Evolutionary conservation across 306 rosid genomes (phyloP).

Genomic region (Castanea crenata): DNA sequence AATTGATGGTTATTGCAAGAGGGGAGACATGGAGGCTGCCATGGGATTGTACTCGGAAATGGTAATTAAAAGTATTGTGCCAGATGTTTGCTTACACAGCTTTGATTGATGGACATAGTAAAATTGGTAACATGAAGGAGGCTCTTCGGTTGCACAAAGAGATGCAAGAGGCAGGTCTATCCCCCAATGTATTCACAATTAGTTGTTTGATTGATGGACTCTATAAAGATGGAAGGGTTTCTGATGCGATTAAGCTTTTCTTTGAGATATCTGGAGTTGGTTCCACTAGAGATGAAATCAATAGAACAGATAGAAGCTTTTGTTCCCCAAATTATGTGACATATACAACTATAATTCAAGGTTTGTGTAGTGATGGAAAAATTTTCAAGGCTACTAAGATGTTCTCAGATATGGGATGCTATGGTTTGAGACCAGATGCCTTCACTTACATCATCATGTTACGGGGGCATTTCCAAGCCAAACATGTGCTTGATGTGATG

Average conservation of each 20-base stretch:
- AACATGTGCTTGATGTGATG: conserved; percentile 52
- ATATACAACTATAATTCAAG: conserved; percentile 61
- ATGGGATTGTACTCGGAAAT: conserved; percentile 60
- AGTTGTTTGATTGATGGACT: conserved; percentile 70
- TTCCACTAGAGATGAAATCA: conserved; percentile 5
- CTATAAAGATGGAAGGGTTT: conserved; percentile 53
- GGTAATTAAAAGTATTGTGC: conserved; percentile 54
- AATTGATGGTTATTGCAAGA: conserved; percentile 72
- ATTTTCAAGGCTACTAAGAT: conserved; percentile 59
- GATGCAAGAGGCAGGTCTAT: conserved; percentile 53
- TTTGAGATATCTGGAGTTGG: conserved; percentile 35
- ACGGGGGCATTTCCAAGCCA: conserved; percentile 44
- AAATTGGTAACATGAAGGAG: conserved; percentile 50
- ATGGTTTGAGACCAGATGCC: conserved; percentile 50
- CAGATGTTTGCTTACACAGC: conserved; percentile 66
- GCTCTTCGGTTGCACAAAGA: conserved; percentile 50
- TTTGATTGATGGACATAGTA: conserved; percentile 67
- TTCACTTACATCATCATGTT: conserved; percentile 50
- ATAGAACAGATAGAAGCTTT: neutral
- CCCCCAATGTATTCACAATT: conserved; percentile 51
- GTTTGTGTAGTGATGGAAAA: conserved; percentile 55
- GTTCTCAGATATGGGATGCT: conserved; percentile 60
- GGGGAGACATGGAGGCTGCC: conserved; percentile 50
- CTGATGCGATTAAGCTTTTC: conserved; percentile 54
- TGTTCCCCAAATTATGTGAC: conserved; percentile 47